Conservation (phyloP, 2,329 filamentous ascomycete genomes). For the Pezicula carpinea region DNA sequence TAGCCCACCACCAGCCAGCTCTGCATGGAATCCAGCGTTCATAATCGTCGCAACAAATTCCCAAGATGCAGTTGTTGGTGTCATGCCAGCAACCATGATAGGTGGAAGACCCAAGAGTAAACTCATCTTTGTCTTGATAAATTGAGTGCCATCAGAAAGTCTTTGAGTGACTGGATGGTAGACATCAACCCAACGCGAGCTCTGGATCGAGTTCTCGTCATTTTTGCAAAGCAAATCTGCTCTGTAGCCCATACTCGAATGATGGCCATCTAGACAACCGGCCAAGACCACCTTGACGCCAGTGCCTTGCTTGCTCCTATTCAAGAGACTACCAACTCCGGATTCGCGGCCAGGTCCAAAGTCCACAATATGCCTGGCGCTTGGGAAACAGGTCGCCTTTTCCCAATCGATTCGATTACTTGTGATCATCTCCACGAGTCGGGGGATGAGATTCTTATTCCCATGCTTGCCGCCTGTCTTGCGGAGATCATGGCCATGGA, state of each 20-base stretch:
- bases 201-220: constrained; percentile 89
- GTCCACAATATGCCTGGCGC: constrained; percentile 90
- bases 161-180: constrained; percentile 89
- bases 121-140: constrained; percentile 96
- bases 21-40: constrained; percentile 90
- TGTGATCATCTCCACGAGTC: constrained; percentile 84
- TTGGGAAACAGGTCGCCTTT: constrained; percentile 79
- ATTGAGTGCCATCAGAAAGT: constrained; percentile 82
- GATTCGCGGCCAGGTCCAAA: constrained; percentile 97
- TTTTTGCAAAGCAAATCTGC: constrained; percentile 96
- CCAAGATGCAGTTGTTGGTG: constrained; percentile 81
- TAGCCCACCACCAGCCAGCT: constrained; percentile 86
- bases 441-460: constrained; percentile 78
- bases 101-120: constrained; percentile 81
- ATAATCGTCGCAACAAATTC: constrained; percentile 90
- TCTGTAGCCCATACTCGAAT: constrained; percentile 93
- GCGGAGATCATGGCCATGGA: constrained; percentile 77
- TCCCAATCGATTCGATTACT: constrained; percentile 92
- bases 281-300: constrained; percentile 95
- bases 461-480: constrained; percentile 52
- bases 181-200: constrained; percentile 96
- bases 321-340: constrained; percentile 89
- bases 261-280: constrained; percentile 82
- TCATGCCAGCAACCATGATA: constrained; percentile 91
- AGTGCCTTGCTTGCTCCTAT: constrained; percentile 98